Evolutionary conservation across 257 asterid genomes (phyloP).

Genomic region (Gentiana straminea): DNA sequence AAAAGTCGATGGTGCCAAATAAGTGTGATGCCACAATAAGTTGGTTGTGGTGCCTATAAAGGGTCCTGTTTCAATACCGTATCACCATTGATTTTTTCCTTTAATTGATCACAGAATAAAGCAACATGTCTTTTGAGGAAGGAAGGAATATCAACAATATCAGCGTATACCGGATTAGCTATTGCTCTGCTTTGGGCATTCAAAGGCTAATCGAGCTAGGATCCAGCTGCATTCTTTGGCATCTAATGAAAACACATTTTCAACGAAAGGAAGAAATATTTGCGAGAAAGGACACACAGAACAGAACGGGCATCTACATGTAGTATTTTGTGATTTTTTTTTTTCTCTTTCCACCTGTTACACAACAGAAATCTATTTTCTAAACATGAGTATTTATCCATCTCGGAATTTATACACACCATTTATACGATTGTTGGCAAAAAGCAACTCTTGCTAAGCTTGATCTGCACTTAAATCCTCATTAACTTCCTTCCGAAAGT

Average conservation of each 20-base stretch:
- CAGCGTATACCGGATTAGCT: constrained; percentile 36
- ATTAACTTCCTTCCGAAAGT: constrained; percentile 47
- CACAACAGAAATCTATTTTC: background rate
- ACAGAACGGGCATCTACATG: background rate
- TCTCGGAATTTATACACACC: background rate
- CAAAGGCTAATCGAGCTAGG: constrained; percentile 30
- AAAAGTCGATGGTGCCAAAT: no score
- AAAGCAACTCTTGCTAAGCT: constrained; percentile 19
- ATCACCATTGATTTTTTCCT: constrained; percentile 7
- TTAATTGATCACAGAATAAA: constrained; percentile 42
- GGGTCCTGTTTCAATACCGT: no score
- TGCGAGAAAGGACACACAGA: background rate
- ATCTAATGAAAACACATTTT: constrained; percentile 16
- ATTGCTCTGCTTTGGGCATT: constrained; percentile 36
- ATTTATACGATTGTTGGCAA: no score
- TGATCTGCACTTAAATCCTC: constrained; percentile 33
- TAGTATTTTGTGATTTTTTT: constrained; percentile 1
- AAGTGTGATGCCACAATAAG: no score
- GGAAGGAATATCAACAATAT: constrained; percentile 45
- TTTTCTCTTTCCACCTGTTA: background rate
- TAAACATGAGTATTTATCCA: background rate
- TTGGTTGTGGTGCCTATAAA: no score
- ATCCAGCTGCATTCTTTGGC: constrained; percentile 18
- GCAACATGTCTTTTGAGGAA: constrained; percentile 35
- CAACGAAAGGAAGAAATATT: background rate